Evolutionary conservation across 108 stramenopile genomes (phyloP).

Genomic region (Cylindrotheca fusiformis): DNA sequence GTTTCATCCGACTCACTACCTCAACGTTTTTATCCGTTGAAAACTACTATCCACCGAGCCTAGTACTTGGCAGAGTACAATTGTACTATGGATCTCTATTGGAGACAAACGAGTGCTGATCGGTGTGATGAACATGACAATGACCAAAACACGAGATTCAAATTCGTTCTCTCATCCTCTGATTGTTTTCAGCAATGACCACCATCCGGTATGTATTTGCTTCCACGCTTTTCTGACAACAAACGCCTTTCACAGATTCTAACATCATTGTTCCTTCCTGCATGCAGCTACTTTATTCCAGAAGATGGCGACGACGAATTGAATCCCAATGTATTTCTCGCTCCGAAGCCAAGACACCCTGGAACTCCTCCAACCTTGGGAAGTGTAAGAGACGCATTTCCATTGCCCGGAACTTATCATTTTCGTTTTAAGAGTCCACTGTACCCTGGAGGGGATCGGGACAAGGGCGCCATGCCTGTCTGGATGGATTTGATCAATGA

Average conservation of each 20-base stretch:
- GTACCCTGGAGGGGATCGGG: constrained; percentile 76
- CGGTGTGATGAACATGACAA: too few relatives aligned
- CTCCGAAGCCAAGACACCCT: constrained; percentile 73
- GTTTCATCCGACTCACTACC: too few relatives aligned
- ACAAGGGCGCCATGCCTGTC: constrained; percentile 75
- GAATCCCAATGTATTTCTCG: constrained; percentile 92
- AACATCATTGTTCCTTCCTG: neutral
- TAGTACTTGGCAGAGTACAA: too few relatives aligned
- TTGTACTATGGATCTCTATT: too few relatives aligned
- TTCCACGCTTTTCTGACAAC: too few relatives aligned
- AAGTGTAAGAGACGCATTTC: constrained; percentile 84
- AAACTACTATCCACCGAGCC: too few relatives aligned
- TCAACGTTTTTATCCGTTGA: too few relatives aligned
- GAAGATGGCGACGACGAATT: constrained; percentile 91
- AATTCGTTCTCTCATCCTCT: too few relatives aligned
- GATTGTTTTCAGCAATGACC: constrained; percentile 10
- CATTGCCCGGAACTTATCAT: constrained; percentile 92
- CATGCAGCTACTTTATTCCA: constrained; percentile 89
- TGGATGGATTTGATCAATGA: constrained; percentile 90
- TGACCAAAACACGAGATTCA: too few relatives aligned
- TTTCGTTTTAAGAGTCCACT: constrained; percentile 94
- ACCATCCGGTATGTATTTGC: constrained; percentile 12
- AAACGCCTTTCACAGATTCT: neutral
- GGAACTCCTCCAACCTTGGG: constrained; percentile 77
- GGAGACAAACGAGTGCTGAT: too few relatives aligned